Evolutionary conservation across 768 basidiomycete species (phyloP).

Genomic region (Amyloporia xantha): DNA sequence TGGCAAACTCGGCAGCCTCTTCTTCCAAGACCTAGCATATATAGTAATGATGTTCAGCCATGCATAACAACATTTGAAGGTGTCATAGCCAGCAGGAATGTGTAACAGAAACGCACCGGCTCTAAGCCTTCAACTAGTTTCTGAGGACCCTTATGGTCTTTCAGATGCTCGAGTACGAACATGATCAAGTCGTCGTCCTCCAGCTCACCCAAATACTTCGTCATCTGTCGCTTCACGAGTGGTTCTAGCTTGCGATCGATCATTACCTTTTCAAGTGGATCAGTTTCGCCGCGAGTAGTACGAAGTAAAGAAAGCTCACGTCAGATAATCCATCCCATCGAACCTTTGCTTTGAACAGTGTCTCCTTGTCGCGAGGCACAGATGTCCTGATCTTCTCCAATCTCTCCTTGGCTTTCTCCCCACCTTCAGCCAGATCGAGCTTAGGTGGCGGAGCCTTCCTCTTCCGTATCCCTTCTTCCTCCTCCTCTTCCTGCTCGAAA

Average conservation of each 20-base stretch:
- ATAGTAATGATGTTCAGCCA: neutral
- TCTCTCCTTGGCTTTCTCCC: constrained; percentile 72
- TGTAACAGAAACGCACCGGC: constrained; percentile 53
- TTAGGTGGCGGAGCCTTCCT: constrained; percentile 84
- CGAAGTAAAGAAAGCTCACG: constrained; percentile 38
- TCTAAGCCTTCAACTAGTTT: constrained; percentile 88
- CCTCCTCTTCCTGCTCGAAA: constrained; percentile 84
- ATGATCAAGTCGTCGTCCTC: constrained; percentile 93
- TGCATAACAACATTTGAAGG: neutral
- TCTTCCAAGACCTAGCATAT: constrained; percentile 77
- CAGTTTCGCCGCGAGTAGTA: constrained; percentile 1
- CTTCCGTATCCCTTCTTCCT: constrained; percentile 71
- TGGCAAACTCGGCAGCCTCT: constrained; percentile 75
- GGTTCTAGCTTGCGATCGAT: constrained; percentile 86
- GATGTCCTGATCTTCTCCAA: constrained; percentile 69
- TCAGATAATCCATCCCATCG: constrained; percentile 90
- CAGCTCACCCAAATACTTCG: constrained; percentile 83
- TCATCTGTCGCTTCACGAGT: constrained; percentile 75
- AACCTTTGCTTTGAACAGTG: constrained; percentile 77
- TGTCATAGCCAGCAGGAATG: neutral
- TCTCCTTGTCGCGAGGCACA: constrained; percentile 74
- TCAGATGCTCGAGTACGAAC: constrained; percentile 89
- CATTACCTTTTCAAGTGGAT: constrained; percentile 41
- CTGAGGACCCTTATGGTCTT: constrained; percentile 80
- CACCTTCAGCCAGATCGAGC: constrained; percentile 81